Percentiles rank a stretch among this genome's conserved stretches.
Evolutionary conservation across 306 rosid genomes (phyloP).

Genomic region (Inga oerstediana): DNA sequence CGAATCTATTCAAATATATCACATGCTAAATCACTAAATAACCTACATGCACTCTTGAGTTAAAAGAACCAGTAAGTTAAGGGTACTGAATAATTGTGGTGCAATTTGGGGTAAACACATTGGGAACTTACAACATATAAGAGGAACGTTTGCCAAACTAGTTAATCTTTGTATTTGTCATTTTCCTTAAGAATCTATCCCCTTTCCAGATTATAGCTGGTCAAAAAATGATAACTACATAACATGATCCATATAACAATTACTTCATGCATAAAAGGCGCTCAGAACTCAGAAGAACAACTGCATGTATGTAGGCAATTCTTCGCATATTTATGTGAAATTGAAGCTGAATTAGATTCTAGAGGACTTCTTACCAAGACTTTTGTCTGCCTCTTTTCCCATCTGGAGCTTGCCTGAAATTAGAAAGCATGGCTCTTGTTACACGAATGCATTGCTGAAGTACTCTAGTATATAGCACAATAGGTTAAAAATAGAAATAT

Average conservation of each 20-base stretch:
- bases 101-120: neutral
- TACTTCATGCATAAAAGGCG: constrained; percentile 5
- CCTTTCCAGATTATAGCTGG: constrained; percentile 9
- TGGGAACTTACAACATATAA: neutral
- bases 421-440: constrained; percentile 18
- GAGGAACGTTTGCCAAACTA: neutral
- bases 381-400: constrained; percentile 95
- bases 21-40: neutral
- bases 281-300: neutral
- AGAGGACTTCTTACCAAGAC: constrained; percentile 65
- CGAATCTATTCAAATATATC: neutral
- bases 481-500: constrained; percentile 5
- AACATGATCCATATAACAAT: neutral
- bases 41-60: neutral
- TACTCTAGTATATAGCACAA: neutral
- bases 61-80: neutral
- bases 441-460: constrained; percentile 11
- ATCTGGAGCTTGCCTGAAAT: constrained; percentile 83
- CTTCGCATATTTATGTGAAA: neutral
- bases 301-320: constrained; percentile 12
- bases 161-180: neutral
- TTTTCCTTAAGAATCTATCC: constrained; percentile 15
- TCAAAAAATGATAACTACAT: neutral
- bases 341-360: neutral
- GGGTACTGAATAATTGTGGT: neutral